Conservation (phyloP, 306 rosid species). For the Cyclanthera cordifolia region DNA sequence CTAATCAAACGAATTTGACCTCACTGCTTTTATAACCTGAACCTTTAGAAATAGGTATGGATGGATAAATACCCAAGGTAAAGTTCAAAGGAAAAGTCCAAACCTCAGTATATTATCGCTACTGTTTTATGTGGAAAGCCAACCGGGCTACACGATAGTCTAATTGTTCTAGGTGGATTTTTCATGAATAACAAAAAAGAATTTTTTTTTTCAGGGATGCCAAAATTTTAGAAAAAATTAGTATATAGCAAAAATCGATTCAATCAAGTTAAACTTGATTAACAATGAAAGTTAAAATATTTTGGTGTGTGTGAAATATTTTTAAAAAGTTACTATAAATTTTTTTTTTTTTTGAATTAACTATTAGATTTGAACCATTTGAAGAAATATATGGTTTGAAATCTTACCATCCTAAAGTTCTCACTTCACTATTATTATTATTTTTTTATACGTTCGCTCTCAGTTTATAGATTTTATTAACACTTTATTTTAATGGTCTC, state of each 20-base stretch:
- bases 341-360: too few species aligned
- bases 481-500: not conserved
- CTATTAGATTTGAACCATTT: not conserved
- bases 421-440: not conserved
- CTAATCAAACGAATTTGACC: too few species aligned
- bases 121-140: not conserved
- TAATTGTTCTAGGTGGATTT: not conserved
- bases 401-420: not conserved
- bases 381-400: slow-evolving; percentile 1
- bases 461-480: not conserved
- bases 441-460: not conserved
- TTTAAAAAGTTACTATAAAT: too few species aligned
- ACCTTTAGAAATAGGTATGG: not conserved
- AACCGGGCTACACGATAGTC: not conserved
- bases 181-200: too few species aligned
- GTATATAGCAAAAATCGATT: too few species aligned
- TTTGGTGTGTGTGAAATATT: too few species aligned
- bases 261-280: too few species aligned
- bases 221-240: too few species aligned
- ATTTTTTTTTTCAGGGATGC: too few species aligned
- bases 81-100: not conserved
- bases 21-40: not conserved
- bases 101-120: not conserved
- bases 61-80: not conserved
- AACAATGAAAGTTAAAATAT: too few species aligned